A percentile compares a stretch with the other conserved stretches of the same genome.
Conservation (phyloP, 345 rosid species). For the Citrus cavaleriei region DNA sequence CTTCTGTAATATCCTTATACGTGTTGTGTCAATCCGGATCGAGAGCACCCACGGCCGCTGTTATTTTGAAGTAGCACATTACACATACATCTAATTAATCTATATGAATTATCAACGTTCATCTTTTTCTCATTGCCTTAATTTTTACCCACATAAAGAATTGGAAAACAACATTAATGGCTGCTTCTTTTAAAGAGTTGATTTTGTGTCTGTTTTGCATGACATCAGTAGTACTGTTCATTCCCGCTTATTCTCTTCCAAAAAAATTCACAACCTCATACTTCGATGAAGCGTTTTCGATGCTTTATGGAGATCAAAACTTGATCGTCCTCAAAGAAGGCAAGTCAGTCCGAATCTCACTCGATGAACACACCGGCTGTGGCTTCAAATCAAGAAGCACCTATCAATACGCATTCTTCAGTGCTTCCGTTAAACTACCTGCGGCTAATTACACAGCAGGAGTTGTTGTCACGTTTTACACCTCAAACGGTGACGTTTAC, state of each 20-base stretch:
- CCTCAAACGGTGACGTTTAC: constrained; percentile 11
- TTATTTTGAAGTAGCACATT: too few relatives aligned
- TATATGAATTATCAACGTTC: neutral
- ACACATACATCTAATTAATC: neutral
- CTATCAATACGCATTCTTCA: neutral
- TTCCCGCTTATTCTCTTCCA: neutral
- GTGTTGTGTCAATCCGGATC: neutral
- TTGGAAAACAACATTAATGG: neutral
- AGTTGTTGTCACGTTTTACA: constrained; percentile 17
- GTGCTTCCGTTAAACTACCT: constrained; percentile 14
- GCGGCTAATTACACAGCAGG: constrained; percentile 19
- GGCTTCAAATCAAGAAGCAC: neutral
- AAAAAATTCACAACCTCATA: neutral
- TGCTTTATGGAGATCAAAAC: neutral
- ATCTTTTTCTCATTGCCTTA: neutral
- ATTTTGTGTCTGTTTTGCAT: neutral
- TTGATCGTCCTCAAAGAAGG: neutral
- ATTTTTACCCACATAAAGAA: neutral
- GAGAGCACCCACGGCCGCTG: too few relatives aligned
- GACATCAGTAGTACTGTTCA: neutral
- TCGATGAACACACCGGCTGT: neutral
- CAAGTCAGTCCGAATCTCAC: constrained; percentile 10
- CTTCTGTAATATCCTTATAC: neutral
- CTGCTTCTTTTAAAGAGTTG: neutral
- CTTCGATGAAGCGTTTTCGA: neutral